phyloP scores from a whole-genome alignment of 2,329 filamentous ascomycete genomes.

The Aspergillus sp. region DNA sequence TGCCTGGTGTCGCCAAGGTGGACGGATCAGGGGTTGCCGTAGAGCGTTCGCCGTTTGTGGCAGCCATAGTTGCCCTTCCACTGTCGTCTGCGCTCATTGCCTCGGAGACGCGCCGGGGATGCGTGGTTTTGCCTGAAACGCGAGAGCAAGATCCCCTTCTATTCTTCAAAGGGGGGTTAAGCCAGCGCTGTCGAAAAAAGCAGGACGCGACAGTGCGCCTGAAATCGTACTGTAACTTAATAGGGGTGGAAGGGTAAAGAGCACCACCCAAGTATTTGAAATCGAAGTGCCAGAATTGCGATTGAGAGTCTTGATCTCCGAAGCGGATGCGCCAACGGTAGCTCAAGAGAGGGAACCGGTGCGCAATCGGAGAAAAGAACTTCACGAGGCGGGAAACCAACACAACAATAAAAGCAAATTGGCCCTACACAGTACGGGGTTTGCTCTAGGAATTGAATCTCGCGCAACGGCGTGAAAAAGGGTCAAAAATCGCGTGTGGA shows the following conservation, averaged over 20 bases:
- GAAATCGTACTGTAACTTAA: slow-evolving; percentile 1
- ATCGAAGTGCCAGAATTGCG: slow-evolving; percentile 15
- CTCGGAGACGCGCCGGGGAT: slow-evolving; percentile 25
- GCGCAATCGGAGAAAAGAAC: slow-evolving; percentile 28
- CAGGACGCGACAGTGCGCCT: slow-evolving; percentile 15
- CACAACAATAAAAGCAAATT: slow-evolving; percentile 16
- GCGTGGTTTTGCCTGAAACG: slow-evolving; percentile 18
- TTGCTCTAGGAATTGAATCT: slow-evolving; percentile 1
- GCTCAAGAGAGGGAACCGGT: slow-evolving; percentile 22
- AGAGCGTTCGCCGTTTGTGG: slow-evolving; percentile 37
- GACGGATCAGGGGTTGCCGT: slow-evolving; percentile 29
- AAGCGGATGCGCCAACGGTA: slow-evolving; percentile 28
- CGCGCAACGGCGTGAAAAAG: slow-evolving; percentile 7
- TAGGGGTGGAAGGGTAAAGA: slow-evolving; percentile 1
- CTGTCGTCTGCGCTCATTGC: slow-evolving; percentile 41
- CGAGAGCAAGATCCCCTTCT: slow-evolving; percentile 14
- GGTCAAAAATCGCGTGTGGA: slow-evolving; percentile 10
- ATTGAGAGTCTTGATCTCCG: slow-evolving; percentile 24
- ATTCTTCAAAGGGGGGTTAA: background rate
- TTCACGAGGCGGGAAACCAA: slow-evolving; percentile 17
- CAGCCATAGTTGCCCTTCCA: slow-evolving; percentile 29
- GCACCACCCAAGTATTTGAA: background rate
- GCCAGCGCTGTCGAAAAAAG: slow-evolving; percentile 3
- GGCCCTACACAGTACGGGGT: slow-evolving; percentile 1
- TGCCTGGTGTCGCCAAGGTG: slow-evolving; percentile 36